A percentile compares a stretch with the other conserved stretches of the same genome.
These are phyloP conservation scores for Candida dubliniensis DNA, from an alignment of 1,139 yeast genomes.

Conservation along the genomic window DNA sequence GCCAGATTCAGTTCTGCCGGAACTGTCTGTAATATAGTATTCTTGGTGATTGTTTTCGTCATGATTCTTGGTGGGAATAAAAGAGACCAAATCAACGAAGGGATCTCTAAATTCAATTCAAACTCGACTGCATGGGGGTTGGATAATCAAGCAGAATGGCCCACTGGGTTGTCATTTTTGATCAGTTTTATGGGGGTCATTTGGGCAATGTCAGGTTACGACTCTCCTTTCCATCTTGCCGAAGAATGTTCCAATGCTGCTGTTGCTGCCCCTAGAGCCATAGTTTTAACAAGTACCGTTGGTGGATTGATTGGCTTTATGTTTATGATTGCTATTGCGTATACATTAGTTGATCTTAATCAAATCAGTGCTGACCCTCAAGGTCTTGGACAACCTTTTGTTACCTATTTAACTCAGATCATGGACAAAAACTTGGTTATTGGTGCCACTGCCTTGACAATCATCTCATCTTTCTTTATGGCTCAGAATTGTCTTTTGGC, in stretches of 20 bases:
- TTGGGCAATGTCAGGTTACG: constrained; percentile 80
- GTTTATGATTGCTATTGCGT: constrained; percentile 65
- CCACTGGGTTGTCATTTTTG: constrained; percentile 60
- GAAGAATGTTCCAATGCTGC: constrained; percentile 71
- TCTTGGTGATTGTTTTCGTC: constrained; percentile 55
- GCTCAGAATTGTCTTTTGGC: constrained; percentile 72
- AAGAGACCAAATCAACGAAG: constrained; percentile 31
- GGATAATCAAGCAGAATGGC: constrained; percentile 65
- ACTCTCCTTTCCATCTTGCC: constrained; percentile 70
- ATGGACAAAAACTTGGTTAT: constrained; percentile 45
- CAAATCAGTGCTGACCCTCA: constrained; percentile 50
- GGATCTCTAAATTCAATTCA: constrained; percentile 48
- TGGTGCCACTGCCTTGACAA: constrained; percentile 60
- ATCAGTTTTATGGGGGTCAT: constrained; percentile 65
- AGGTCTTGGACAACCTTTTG: constrained; percentile 67
- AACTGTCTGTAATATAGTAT: constrained; percentile 50
- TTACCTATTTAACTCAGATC: constrained; percentile 56
- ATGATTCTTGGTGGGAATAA: constrained; percentile 57
- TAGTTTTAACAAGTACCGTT: constrained; percentile 58
- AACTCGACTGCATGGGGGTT: constrained; percentile 57
- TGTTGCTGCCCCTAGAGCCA: constrained; percentile 66
- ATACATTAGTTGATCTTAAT: constrained; percentile 56
- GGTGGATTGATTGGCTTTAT: constrained; percentile 66
- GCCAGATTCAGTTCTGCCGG: constrained; percentile 58
- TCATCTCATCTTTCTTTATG: constrained; percentile 63